phyloP scores from a whole-genome alignment of 768 basidiomycete species.

The Suillus subluteus region DNA sequence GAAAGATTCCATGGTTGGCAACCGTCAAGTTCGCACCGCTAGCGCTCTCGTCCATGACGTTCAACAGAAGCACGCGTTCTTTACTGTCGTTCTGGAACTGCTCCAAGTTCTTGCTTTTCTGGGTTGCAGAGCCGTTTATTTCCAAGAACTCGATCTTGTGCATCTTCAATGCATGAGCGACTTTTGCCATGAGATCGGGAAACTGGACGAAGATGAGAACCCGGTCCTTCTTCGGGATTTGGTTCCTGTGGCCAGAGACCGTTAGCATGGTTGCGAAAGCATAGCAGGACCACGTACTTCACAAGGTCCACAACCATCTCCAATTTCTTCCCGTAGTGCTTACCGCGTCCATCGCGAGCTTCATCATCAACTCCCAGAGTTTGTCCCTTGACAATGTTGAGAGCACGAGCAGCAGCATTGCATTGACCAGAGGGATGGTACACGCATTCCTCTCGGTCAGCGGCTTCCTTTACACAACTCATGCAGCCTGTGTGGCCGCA shows the following conservation, averaged over 20 bases:
- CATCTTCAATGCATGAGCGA: constrained; percentile 76
- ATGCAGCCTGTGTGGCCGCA: constrained; percentile 90
- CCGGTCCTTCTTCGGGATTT: constrained; percentile 75
- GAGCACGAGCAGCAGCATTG: constrained; percentile 74
- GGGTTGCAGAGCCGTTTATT: constrained; percentile 76
- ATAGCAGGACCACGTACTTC: constrained; percentile 51
- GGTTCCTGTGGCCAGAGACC: constrained; percentile 47
- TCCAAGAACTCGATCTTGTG: constrained; percentile 78
- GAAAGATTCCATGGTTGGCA: constrained; percentile 94
- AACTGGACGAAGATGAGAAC: constrained; percentile 96
- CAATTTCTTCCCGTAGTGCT: constrained; percentile 82
- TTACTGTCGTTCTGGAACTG: constrained; percentile 81
- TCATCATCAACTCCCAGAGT: constrained; percentile 82
- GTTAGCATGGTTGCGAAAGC: constrained; percentile 1
- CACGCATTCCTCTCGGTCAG: constrained; percentile 82
- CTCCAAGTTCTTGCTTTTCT: constrained; percentile 82
- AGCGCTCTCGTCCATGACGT: constrained; percentile 95
- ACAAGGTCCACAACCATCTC: constrained; percentile 78
- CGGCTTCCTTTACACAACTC: constrained; percentile 70
- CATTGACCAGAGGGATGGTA: constrained; percentile 71
- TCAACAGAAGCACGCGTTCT: constrained; percentile 82
- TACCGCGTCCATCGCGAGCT: constrained; percentile 69
- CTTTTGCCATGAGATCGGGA: constrained; percentile 90
- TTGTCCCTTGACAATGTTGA: constrained; percentile 83
- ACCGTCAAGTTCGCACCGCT: constrained; percentile 91